phyloP scores from a whole-genome alignment of 2,329 filamentous ascomycete species.

The Apiospora malaysiana region DNA sequence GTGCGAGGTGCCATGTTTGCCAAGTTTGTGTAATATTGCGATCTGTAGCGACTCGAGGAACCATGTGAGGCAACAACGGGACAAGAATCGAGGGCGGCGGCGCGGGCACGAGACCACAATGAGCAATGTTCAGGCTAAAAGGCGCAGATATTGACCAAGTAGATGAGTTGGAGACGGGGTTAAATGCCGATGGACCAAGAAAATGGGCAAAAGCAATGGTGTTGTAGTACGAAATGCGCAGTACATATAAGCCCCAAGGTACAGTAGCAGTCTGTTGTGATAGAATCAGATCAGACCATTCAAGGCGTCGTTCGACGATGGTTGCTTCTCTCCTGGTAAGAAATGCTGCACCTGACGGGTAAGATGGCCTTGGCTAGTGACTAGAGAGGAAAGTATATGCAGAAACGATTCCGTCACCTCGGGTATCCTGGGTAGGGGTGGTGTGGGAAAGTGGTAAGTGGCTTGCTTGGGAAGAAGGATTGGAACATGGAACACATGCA shows the following conservation, averaged over 20 bases:
- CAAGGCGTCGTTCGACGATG: constrained; percentile 14
- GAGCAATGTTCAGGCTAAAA: constrained; percentile 11
- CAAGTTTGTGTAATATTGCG: constrained; percentile 17
- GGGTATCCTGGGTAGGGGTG: neutral
- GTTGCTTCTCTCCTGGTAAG: constrained; percentile 15
- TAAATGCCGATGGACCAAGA: neutral
- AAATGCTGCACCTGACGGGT: constrained; percentile 17
- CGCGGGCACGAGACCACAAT: constrained; percentile 15
- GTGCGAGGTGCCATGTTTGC: constrained; percentile 45
- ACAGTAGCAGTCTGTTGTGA: neutral
- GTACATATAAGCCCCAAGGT: constrained; percentile 13
- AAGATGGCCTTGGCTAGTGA: constrained; percentile 14
- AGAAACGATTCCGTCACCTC: constrained; percentile 18
- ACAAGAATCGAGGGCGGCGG: neutral
- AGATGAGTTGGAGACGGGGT: constrained; percentile 2
- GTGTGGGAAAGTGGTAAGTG: neutral
- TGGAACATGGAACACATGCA: constrained; percentile 11
- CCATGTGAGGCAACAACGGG: constrained; percentile 13
- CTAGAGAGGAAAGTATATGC: constrained; percentile 15
- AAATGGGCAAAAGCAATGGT: neutral
- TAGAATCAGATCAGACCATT: constrained; percentile 8
- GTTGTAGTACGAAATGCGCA: neutral
- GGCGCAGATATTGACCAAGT: constrained; percentile 2
- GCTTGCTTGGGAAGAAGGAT: neutral
- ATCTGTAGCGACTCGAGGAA: neutral